Percentiles rank a stretch among this genome's conserved stretches.
Evolutionary conservation across 192 early-diverging fungal genomes (phyloP).

Genomic region (Coemansia aciculifera): DNA sequence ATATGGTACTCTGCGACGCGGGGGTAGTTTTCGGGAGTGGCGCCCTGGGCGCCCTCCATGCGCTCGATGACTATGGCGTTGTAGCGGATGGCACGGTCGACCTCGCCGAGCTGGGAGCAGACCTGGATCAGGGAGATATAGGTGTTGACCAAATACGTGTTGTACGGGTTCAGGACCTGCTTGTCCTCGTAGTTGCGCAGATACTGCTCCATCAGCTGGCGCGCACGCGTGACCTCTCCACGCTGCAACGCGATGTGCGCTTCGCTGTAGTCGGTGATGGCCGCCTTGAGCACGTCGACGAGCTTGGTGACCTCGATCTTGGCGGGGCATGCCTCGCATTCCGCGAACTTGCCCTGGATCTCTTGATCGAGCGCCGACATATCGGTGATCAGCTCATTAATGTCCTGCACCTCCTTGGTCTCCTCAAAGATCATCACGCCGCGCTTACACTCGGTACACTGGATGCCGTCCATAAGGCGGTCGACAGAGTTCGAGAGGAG

Average conservation of each 20-base stretch:
- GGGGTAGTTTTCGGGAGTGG: constrained; percentile 60
- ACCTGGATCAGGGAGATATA: constrained; percentile 43
- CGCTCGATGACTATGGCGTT: constrained; percentile 43
- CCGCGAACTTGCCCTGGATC: constrained; percentile 58
- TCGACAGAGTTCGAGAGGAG: constrained; percentile 67
- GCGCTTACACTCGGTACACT: constrained; percentile 59
- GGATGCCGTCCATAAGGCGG: constrained; percentile 67
- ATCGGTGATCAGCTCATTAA: constrained; percentile 60
- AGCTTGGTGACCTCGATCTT: constrained; percentile 53
- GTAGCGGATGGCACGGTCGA: constrained; percentile 52
- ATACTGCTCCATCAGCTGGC: constrained; percentile 51
- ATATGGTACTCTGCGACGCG: constrained; percentile 61
- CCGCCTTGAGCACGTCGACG: constrained; percentile 57
- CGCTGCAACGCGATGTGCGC: constrained; percentile 51
- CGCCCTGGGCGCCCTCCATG: constrained; percentile 47
- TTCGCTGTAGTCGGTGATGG: constrained; percentile 50
- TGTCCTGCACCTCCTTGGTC: constrained; percentile 61
- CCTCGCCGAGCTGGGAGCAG: constrained; percentile 41
- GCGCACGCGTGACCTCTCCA: constrained; percentile 43
- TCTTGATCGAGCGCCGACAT: constrained; percentile 55
- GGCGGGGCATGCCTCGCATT: constrained; percentile 56
- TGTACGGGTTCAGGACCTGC: constrained; percentile 53
- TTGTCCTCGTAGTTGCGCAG: constrained; percentile 53
- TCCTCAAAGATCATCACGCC: constrained; percentile 62
- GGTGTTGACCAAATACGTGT: constrained; percentile 55